Conservation (phyloP, 2,329 filamentous ascomycete genomes). For the Aureobasidium musti region DNA sequence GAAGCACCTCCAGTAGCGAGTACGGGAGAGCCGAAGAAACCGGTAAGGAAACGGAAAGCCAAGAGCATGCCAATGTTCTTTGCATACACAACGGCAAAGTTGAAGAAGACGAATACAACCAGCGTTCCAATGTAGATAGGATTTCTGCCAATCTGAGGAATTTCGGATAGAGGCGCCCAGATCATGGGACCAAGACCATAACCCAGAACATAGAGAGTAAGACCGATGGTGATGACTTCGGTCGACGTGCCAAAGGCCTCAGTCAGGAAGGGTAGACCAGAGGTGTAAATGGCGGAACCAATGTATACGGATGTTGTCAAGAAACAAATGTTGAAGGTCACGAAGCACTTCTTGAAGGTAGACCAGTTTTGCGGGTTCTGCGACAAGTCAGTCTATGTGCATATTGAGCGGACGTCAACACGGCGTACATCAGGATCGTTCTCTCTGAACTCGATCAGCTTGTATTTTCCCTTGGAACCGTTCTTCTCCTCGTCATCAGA, state of each 20-base stretch:
- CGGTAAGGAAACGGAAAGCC: constrained; percentile 55
- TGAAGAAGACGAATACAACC: constrained; percentile 53
- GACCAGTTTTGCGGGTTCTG: constrained; percentile 46
- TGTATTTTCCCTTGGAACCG: constrained; percentile 24
- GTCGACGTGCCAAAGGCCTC: constrained; percentile 49
- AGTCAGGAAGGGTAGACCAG: constrained; percentile 47
- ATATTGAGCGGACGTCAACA: too few species aligned
- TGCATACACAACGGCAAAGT: constrained; percentile 44
- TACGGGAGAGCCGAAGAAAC: constrained; percentile 52
- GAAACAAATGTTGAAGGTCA: constrained; percentile 52
- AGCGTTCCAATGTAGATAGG: constrained; percentile 54
- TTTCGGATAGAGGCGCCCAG: constrained; percentile 51
- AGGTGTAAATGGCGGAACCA: constrained; percentile 55
- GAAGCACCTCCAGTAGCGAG: constrained; percentile 52
- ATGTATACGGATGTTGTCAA: constrained; percentile 56
- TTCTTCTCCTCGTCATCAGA: constrained; percentile 26
- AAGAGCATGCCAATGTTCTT: constrained; percentile 56
- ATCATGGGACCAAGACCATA: constrained; percentile 47
- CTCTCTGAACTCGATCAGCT: constrained; percentile 28
- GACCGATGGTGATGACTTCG: constrained; percentile 52
- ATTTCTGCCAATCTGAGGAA: constrained; percentile 54
- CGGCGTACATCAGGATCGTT: constrained; percentile 34
- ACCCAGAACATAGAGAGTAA: constrained; percentile 55
- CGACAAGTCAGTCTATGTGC: neutral
- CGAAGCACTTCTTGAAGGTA: constrained; percentile 45